These are phyloP conservation scores for Fusarium proliferatum DNA, from an alignment of 2,329 filamentous ascomycete species.

Conservation along the genomic window DNA sequence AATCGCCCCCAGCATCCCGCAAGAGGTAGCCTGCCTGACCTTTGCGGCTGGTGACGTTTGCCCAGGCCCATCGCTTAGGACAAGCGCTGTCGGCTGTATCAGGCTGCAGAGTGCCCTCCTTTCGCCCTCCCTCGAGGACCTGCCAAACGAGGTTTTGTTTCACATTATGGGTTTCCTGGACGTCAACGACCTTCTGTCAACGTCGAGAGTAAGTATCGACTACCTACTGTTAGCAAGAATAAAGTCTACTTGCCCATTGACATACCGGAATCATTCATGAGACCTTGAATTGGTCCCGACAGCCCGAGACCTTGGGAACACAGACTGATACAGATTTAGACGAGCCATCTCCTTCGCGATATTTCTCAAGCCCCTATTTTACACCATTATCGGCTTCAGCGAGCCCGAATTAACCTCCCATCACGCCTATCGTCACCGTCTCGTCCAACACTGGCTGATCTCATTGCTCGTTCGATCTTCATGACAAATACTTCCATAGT, in stretches of 20 bases:
- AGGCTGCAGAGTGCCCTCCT: neutral
- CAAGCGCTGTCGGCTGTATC: neutral
- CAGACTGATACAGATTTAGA: slow-evolving; percentile 54
- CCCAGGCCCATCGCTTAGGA: neutral
- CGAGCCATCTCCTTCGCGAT: slow-evolving; percentile 69
- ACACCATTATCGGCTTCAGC: slow-evolving; percentile 70
- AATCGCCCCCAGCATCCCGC: slow-evolving; percentile 16
- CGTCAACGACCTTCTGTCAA: slow-evolving; percentile 65
- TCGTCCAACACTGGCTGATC: slow-evolving; percentile 69
- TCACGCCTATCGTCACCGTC: slow-evolving; percentile 66
- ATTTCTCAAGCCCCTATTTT: slow-evolving; percentile 74
- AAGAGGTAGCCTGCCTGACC: slow-evolving; percentile 15
- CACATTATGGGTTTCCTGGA: slow-evolving; percentile 67
- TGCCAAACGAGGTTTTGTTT: slow-evolving; percentile 68
- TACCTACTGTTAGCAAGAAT: slow-evolving; percentile 5
- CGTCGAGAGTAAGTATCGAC: slow-evolving; percentile 63
- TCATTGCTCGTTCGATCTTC: slow-evolving; percentile 74
- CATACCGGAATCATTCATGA: neutral
- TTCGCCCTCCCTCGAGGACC: slow-evolving; percentile 50
- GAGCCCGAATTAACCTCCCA: slow-evolving; percentile 64
- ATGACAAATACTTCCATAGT: slow-evolving; percentile 73
- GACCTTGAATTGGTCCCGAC: neutral
- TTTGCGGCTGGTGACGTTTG: slow-evolving; percentile 2
- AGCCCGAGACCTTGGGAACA: slow-evolving; percentile 2
- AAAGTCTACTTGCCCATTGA: neutral